Evolutionary conservation across 2,329 filamentous ascomycete species (phyloP), one percentile per base, ranked within the genome.

Genomic region (Fusarium sp.): DNA sequence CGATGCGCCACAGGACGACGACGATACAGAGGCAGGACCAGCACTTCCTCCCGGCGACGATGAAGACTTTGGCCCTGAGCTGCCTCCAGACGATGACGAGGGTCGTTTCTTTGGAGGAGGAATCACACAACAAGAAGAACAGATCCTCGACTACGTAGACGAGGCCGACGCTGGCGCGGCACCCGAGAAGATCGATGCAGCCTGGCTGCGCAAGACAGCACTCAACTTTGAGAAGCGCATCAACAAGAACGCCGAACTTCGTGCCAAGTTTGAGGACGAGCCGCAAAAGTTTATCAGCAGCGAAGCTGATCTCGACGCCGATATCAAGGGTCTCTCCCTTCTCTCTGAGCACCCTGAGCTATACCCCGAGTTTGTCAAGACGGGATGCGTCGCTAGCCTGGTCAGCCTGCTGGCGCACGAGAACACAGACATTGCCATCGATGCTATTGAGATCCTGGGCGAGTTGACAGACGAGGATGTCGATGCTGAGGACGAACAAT

Each of bases 391-490:
- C 1, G 89, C 84, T 6, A 95, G 92, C 64, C 83, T 99, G 60
- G 94, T 97, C 2, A 90, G 92, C 2, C 84, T 99, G 62, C 85
- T 99, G 58, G 93, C 96, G 18, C 96, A 99, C 81, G 96, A 99
- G 78, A 99, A 99, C 81, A 96, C 95, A 1, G 96, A 99, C 79
- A 97, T 99, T 74, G 95, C 96, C 13, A 97, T 98, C 77, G 94
- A 93, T 72, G 94, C 93, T 1, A 92, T 98, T 59, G 93, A 98
- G 84, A 93, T 98, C 56, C 90, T 99, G 60, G 92, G 91, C 65
- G 96, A 99, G 84, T 85, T 98, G 75, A 97, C 94, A 16, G 96
- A 98, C 78, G 95, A 99, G 80, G 96, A 98, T 79, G 94, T 98
- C 3, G 88, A 92, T 47, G 94, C 93, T 3, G 91, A 93, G 69